A percentile compares a stretch with the other conserved stretches of the same genome.
These are phyloP conservation scores for Epichloe amarillans DNA, from an alignment of 2,329 filamentous ascomycete genomes.

Conservation along the genomic window DNA sequence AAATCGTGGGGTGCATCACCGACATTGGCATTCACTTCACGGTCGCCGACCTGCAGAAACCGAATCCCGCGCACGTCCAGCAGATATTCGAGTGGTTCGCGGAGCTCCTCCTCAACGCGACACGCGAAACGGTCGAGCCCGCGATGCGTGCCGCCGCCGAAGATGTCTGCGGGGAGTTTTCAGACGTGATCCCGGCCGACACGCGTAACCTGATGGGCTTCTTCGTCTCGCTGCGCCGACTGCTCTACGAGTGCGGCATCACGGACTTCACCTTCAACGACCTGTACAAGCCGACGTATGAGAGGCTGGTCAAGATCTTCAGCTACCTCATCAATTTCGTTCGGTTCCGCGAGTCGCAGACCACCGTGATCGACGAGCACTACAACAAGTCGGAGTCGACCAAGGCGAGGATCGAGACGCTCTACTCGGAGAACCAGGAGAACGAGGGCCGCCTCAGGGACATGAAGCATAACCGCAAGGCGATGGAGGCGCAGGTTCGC, in stretches of 20 bases:
- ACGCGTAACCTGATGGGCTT: conserved; percentile 94
- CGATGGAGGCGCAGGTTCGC: conserved; percentile 67
- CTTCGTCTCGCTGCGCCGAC: conserved; percentile 66
- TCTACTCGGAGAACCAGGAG: conserved; percentile 77
- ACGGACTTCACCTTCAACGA: conserved; percentile 90
- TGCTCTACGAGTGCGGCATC: conserved; percentile 80
- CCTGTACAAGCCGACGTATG: conserved; percentile 79
- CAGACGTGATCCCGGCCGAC: conserved; percentile 75
- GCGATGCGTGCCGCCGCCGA: conserved; percentile 88
- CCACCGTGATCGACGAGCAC: conserved; percentile 77
- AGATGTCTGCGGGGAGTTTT: conserved; percentile 70
- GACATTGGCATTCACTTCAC: conserved; percentile 90
- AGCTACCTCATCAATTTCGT: conserved; percentile 99
- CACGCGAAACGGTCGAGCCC: conserved; percentile 83
- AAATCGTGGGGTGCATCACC: conserved; percentile 93
- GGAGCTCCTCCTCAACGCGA: conserved; percentile 85
- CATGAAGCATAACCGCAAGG: conserved; percentile 65
- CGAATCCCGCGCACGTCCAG: conserved; percentile 87
- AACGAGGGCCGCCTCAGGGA: conserved; percentile 69
- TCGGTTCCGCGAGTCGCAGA: conserved; percentile 88
- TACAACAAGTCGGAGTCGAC: conserved; percentile 82
- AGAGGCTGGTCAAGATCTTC: conserved; percentile 86
- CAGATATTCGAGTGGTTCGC: conserved; percentile 98
- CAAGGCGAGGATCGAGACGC: conserved; percentile 73
- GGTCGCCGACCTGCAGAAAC: conserved; percentile 78